A percentile compares a stretch with the other conserved stretches of the same genome.
phyloP scores from a whole-genome alignment of 345 rosid genomes.

The Lumnitzera racemosa region DNA sequence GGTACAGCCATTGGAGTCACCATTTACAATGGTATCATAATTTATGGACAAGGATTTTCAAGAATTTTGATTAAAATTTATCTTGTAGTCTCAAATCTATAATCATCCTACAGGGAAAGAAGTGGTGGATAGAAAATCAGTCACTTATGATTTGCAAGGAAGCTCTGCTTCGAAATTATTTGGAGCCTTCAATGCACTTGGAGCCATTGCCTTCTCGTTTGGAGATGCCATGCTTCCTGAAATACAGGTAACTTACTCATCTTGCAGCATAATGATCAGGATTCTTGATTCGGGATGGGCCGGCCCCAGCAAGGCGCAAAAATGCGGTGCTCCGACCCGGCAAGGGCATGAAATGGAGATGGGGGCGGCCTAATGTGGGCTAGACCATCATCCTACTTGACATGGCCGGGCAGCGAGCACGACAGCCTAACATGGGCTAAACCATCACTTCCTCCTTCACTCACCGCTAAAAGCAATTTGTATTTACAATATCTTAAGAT shows the following conservation, averaged over 20 bases:
- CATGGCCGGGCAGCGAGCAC: no score
- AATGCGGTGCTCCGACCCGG: no score
- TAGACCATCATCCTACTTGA: no score
- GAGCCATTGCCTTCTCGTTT: slow-evolving; percentile 46
- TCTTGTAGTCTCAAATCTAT: background rate
- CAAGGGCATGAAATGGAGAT: no score
- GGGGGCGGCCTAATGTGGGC: no score
- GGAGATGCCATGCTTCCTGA: slow-evolving; percentile 62
- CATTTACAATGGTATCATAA: slow-evolving; percentile 27
- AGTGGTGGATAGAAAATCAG: slow-evolving; percentile 20
- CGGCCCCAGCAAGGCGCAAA: no score
- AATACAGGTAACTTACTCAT: slow-evolving; percentile 31
- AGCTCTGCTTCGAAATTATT: slow-evolving; percentile 31
- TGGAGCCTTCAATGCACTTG: slow-evolving; percentile 47
- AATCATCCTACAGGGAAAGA: slow-evolving; percentile 24
- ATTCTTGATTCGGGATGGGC: no score
- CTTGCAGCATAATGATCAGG: background rate
- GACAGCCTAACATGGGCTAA: no score
- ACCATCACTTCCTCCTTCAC: no score
- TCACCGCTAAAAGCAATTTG: no score
- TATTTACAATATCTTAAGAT: no score
- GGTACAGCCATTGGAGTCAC: slow-evolving; percentile 40
- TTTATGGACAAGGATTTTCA: background rate
- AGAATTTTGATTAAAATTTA: background rate
- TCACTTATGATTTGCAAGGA: slow-evolving; percentile 34